These are phyloP conservation scores for Suillus weaverae DNA, from an alignment of 768 basidiomycete genomes.

Conservation along the genomic window DNA sequence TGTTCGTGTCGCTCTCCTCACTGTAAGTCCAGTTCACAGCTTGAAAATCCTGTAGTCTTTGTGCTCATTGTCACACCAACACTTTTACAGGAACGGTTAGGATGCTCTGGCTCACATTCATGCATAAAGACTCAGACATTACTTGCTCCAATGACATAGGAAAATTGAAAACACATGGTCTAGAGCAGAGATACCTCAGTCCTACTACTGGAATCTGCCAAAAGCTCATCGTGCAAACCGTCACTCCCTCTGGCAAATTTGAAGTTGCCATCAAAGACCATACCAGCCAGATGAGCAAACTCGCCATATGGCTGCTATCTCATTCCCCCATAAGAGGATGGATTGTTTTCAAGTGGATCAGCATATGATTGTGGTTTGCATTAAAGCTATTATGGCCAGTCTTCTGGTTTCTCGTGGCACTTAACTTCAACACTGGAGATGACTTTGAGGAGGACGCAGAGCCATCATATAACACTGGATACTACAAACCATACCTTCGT, in stretches of 20 bases:
- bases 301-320: constrained; percentile 15
- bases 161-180: constrained; percentile 1
- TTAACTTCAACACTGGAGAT: neutral
- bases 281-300: constrained; percentile 2
- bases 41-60: neutral
- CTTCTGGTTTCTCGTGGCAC: neutral
- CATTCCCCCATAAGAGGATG: neutral
- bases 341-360: constrained; percentile 9
- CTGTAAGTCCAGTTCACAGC: neutral
- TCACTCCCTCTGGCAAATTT: constrained; percentile 5
- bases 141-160: neutral
- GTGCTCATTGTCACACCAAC: neutral
- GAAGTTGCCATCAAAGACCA: constrained; percentile 8
- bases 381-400: constrained; percentile 11
- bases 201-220: constrained; percentile 16
- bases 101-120: neutral
- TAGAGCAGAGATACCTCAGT: constrained; percentile 17
- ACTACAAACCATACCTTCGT: constrained; percentile 8
- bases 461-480: neutral
- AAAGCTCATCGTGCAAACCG: constrained; percentile 14
- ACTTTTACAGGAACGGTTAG: neutral
- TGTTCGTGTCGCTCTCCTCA: neutral
- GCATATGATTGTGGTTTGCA: constrained; percentile 8
- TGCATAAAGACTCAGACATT: neutral
- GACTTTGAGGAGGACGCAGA: neutral